These are phyloP conservation scores for Kregervanrija delftensis DNA, from an alignment of 805 yeast species.

Conservation along the genomic window DNA sequence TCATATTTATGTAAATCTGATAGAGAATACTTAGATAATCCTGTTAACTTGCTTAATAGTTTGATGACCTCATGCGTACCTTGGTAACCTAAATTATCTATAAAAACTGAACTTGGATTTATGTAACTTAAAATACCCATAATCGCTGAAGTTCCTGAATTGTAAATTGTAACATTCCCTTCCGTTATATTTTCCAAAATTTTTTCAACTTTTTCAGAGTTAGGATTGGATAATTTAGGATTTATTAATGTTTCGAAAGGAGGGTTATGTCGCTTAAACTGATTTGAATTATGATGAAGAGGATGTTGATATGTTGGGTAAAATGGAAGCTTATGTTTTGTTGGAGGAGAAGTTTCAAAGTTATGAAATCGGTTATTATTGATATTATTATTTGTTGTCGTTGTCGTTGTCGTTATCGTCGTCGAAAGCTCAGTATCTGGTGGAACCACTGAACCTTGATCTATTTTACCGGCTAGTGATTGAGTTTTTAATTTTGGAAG, in stretches of 20 bases:
- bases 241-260: slow-evolving; percentile 27
- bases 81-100: slow-evolving; percentile 43
- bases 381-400: neutral
- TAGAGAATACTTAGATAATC: slow-evolving; percentile 31
- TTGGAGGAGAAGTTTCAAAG: neutral
- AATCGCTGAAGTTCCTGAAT: slow-evolving; percentile 46
- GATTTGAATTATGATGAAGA: slow-evolving; percentile 10
- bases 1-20: slow-evolving; percentile 25
- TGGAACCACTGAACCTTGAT: too few species aligned
- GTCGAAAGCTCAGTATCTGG: too few species aligned
- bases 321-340: slow-evolving; percentile 12
- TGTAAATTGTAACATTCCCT: slow-evolving; percentile 40
- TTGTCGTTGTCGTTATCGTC: neutral
- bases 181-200: slow-evolving; percentile 38
- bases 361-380: neutral
- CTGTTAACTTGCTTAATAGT: slow-evolving; percentile 36
- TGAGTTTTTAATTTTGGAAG: too few species aligned
- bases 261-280: slow-evolving; percentile 9
- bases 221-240: slow-evolving; percentile 40
- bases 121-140: slow-evolving; percentile 40
- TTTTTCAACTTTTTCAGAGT: slow-evolving; percentile 39
- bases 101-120: slow-evolving; percentile 38
- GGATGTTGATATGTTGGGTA: slow-evolving; percentile 24
- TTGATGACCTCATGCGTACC: slow-evolving; percentile 45
- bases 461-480: too few species aligned